Evolutionary conservation across 257 asterid genomes (phyloP).

Genomic region (Marsdenia floribunda): DNA sequence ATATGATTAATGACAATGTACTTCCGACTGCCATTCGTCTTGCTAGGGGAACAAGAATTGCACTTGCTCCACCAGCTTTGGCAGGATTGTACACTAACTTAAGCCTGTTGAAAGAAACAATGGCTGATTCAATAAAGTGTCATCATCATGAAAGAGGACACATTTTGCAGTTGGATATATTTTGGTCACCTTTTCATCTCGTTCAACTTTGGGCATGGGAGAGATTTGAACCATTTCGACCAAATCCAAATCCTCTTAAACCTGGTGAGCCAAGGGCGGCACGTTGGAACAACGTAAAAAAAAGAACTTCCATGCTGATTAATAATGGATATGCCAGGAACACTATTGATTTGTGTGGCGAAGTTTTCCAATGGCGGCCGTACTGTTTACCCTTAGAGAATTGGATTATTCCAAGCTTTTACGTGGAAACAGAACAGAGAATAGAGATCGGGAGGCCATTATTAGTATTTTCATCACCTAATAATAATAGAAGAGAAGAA

Average conservation of each 20-base stretch:
- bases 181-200: constrained; percentile 29
- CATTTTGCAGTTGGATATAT: neutral
- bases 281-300: constrained; percentile 26
- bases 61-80: constrained; percentile 37
- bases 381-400: constrained; percentile 25
- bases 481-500: constrained; percentile 12
- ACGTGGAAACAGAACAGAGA: constrained; percentile 24
- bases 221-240: constrained; percentile 27
- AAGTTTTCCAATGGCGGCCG: constrained; percentile 32
- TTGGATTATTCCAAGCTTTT: constrained; percentile 26
- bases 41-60: constrained; percentile 31
- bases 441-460: neutral
- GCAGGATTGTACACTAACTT: constrained; percentile 41
- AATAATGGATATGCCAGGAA: constrained; percentile 24
- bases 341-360: constrained; percentile 25
- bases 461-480: no score
- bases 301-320: neutral
- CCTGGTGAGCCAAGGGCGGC: constrained; percentile 21
- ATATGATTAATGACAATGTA: constrained; percentile 16
- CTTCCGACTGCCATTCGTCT: constrained; percentile 30
- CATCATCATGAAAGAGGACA: no score
- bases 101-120: constrained; percentile 23
- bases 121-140: constrained; percentile 10
- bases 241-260: constrained; percentile 18
- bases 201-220: constrained; percentile 57